Conservation (phyloP, 2,329 filamentous ascomycete genomes). For the Keithomyces neogunnii region DNA sequence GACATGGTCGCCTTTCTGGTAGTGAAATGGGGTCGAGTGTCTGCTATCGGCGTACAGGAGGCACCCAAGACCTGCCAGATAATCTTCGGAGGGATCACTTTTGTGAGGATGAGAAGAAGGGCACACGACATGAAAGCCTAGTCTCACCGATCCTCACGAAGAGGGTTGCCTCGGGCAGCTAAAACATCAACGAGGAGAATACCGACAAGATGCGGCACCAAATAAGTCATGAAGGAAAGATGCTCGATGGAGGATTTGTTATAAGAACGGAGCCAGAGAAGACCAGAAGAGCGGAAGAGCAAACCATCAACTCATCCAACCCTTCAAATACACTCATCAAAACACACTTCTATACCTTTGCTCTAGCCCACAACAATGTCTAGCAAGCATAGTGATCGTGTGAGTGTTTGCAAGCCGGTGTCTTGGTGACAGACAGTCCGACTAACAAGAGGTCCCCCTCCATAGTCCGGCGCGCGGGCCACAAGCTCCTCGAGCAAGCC, state of each 20-base stretch:
- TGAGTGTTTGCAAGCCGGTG: background rate
- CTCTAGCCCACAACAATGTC: background rate
- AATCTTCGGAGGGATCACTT: background rate
- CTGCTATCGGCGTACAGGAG: background rate
- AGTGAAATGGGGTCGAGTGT: background rate
- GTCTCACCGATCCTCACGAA: slow-evolving; percentile 10
- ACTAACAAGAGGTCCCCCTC: background rate
- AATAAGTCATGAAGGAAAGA: background rate
- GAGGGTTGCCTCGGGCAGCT: slow-evolving; percentile 14
- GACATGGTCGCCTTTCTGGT: background rate
- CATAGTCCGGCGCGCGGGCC: background rate
- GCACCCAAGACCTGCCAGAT: background rate
- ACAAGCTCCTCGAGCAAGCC: slow-evolving; percentile 1
- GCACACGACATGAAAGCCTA: slow-evolving; percentile 15
- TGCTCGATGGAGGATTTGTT: background rate
- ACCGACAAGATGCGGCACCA: background rate
- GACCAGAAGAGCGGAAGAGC: background rate
- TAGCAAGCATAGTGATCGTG: background rate
- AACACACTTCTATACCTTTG: background rate
- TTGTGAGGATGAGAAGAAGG: background rate
- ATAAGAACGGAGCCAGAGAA: background rate
- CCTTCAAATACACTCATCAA: background rate
- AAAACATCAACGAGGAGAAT: slow-evolving; percentile 3
- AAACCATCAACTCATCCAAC: background rate
- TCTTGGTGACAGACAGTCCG: background rate